Conservation (phyloP, 2,329 filamentous ascomycete genomes). For the Microsporum ferrugineum region DNA sequence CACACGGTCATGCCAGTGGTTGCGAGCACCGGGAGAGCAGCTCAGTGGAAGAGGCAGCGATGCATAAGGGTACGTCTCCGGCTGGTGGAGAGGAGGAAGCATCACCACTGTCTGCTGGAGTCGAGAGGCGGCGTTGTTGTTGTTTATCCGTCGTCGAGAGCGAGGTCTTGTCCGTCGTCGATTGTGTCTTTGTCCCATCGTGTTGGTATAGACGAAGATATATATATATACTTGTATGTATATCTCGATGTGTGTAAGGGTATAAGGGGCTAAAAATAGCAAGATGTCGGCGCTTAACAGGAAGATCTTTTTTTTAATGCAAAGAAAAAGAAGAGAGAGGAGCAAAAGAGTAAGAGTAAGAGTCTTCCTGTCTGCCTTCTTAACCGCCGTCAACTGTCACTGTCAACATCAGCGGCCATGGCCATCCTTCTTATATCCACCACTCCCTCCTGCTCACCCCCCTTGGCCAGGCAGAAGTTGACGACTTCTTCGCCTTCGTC, state of each 20-base stretch:
- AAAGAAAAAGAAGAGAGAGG: background rate
- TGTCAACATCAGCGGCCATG: background rate
- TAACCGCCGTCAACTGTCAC: background rate
- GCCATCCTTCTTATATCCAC: background rate
- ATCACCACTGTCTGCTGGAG: conserved; percentile 9
- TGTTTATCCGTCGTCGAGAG: conserved; percentile 25
- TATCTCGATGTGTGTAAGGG: background rate
- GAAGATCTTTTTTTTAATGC: background rate
- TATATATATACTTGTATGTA: background rate
- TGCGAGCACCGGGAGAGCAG: background rate
- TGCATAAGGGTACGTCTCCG: background rate
- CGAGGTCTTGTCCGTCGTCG: conserved; percentile 35
- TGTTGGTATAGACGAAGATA: background rate
- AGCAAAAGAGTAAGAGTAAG: background rate
- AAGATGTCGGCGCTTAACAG: background rate
- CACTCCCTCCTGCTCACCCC: background rate
- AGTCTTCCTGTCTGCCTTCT: background rate
- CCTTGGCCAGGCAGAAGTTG: background rate
- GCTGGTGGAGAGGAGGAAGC: background rate
- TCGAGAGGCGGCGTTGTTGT: conserved; percentile 12
- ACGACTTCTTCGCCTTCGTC: background rate
- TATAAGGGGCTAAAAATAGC: background rate
- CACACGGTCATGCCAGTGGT: conserved; percentile 7
- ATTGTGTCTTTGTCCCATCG: conserved; percentile 39
- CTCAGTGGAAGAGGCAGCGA: background rate